These are phyloP conservation scores for Aspergillus awamori DNA, from an alignment of 2,329 filamentous ascomycete genomes.

Conservation along the genomic window DNA sequence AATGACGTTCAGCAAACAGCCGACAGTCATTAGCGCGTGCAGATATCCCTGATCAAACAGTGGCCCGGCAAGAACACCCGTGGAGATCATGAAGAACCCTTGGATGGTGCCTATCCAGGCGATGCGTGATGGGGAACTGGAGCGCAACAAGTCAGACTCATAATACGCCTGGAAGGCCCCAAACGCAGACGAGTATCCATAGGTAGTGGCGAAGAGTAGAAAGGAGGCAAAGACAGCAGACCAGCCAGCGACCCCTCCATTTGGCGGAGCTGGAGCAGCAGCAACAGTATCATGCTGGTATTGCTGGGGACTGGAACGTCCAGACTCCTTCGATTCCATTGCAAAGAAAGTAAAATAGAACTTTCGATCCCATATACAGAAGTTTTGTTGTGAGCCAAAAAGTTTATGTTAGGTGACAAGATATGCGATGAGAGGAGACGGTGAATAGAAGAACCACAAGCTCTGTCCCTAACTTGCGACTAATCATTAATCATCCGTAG, in stretches of 20 bases:
- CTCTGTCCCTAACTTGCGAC: no score
- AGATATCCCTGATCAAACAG: slow-evolving; percentile 50
- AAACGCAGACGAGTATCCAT: slow-evolving; percentile 26
- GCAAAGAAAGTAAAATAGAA: no score
- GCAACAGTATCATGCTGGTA: neutral
- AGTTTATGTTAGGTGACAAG: no score
- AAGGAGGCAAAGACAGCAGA: slow-evolving; percentile 23
- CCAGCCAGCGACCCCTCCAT: slow-evolving; percentile 28
- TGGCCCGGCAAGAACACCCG: slow-evolving; percentile 48
- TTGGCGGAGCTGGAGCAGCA: slow-evolving; percentile 7
- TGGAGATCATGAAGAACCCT: slow-evolving; percentile 48
- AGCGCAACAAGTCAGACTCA: slow-evolving; percentile 21
- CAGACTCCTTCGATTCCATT: no score
- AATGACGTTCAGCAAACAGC: slow-evolving; percentile 44
- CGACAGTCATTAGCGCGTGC: slow-evolving; percentile 39
- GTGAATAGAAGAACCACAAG: no score
- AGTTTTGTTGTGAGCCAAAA: no score
- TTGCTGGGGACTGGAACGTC: no score
- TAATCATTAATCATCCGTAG: no score
- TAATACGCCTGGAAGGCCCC: slow-evolving; percentile 33
- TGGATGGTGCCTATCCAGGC: slow-evolving; percentile 50
- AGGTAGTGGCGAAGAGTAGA: slow-evolving; percentile 26
- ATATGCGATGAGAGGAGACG: no score
- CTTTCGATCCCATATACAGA: no score
- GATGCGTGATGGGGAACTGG: slow-evolving; percentile 39